A percentile compares a stretch with the other conserved stretches of the same genome.
Conservation (phyloP, 495 filamentous ascomycete genomes). For the Neurospora sp. region DNA sequence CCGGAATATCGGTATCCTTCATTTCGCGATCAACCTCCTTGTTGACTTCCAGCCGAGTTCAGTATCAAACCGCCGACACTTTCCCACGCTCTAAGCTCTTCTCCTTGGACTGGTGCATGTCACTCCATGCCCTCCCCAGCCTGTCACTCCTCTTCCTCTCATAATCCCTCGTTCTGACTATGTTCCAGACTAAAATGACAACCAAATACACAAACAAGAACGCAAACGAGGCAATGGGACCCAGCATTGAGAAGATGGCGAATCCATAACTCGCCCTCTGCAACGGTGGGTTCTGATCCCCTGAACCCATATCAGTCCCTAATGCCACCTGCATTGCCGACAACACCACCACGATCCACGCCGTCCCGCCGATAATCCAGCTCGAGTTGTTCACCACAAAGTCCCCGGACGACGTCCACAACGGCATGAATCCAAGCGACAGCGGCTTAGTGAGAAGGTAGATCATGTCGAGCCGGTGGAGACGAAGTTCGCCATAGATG, state of each 20-base stretch:
- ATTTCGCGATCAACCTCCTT: no score
- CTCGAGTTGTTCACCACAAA: slow-evolving; percentile 39
- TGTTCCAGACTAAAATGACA: not conserved
- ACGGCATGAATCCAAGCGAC: slow-evolving; percentile 12
- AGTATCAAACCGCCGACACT: not conserved
- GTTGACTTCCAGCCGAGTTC: not conserved
- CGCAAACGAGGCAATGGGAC: slow-evolving; percentile 7
- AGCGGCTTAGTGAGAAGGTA: slow-evolving; percentile 9
- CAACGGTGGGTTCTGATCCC: slow-evolving; percentile 21
- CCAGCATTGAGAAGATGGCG: slow-evolving; percentile 39
- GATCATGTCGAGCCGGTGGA: slow-evolving; percentile 30
- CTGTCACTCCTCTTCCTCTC: not conserved
- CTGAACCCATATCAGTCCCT: slow-evolving; percentile 10
- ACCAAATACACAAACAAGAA: not conserved
- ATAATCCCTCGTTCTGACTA: not conserved
- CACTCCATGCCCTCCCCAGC: not conserved
- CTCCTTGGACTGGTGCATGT: not conserved
- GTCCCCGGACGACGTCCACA: slow-evolving; percentile 22
- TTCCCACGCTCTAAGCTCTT: not conserved
- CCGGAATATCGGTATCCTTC: no score
- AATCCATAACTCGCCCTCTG: slow-evolving; percentile 42
- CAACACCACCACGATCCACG: slow-evolving; percentile 45
- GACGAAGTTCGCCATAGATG: slow-evolving; percentile 35
- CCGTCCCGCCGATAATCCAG: slow-evolving; percentile 31
- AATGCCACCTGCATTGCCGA: slow-evolving; percentile 52